phyloP scores from a whole-genome alignment of 495 filamentous ascomycete species.

The Penicillium riverlandense region DNA sequence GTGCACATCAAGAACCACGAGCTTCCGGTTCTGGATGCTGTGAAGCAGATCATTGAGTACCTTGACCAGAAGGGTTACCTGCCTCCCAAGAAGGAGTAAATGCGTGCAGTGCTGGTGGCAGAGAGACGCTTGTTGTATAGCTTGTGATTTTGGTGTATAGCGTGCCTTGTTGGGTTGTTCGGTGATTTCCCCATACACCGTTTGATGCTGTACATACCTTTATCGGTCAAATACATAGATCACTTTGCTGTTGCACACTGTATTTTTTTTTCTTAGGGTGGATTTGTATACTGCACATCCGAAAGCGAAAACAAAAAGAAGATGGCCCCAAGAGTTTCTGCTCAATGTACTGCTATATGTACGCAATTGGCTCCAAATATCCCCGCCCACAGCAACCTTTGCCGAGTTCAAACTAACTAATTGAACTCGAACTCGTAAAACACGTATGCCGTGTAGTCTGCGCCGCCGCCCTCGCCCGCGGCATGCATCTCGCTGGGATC shows the following conservation, averaged over 20 bases:
- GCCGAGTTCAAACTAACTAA: conserved; percentile 7
- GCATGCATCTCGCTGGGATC: conserved; percentile 81
- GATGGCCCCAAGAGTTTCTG: conserved; percentile 12
- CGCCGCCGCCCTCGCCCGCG: conserved; percentile 58
- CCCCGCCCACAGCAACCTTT: background rate
- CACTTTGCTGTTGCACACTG: background rate
- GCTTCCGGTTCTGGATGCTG: conserved; percentile 76
- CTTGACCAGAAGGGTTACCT: conserved; percentile 59
- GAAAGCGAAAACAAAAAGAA: background rate
- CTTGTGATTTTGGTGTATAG: conserved; percentile 1
- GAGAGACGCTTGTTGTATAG: background rate
- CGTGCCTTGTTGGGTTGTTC: conserved; percentile 2
- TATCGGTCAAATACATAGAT: background rate
- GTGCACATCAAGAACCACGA: conserved; percentile 73
- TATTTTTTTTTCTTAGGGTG: no score
- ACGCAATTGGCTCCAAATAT: conserved; percentile 9
- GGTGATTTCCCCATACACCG: conserved; percentile 6
- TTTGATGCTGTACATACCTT: conserved; percentile 11
- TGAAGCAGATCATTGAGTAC: conserved; percentile 73
- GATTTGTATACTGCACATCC: background rate
- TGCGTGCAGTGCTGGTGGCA: background rate
- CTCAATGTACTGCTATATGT: conserved; percentile 23
- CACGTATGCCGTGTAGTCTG: conserved; percentile 92
- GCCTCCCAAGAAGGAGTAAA: conserved; percentile 40
- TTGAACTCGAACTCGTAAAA: conserved; percentile 91